These are phyloP conservation scores for Iodosphaeria phyllophila DNA, from an alignment of 2,329 filamentous ascomycete species.

Conservation along the genomic window DNA sequence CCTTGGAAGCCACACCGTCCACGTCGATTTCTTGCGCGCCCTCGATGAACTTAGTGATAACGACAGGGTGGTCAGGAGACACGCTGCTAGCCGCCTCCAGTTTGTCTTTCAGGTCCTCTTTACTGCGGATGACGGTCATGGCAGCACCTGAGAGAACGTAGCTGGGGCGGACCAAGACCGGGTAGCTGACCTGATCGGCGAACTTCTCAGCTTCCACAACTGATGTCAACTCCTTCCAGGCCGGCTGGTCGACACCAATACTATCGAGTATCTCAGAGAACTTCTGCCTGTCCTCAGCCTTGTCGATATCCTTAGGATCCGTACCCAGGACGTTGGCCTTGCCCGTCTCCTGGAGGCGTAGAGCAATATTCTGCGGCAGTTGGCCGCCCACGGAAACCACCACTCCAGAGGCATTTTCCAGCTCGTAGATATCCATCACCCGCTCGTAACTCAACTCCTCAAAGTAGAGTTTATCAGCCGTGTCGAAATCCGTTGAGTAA, in stretches of 20 bases:
- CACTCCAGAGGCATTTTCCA: slow-evolving; percentile 69
- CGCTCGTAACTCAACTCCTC: slow-evolving; percentile 93
- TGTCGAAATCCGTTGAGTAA: slow-evolving; percentile 67
- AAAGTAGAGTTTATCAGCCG: slow-evolving; percentile 84
- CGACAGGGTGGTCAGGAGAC: slow-evolving; percentile 90
- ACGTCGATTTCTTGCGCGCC: slow-evolving; percentile 93
- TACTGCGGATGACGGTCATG: slow-evolving; percentile 88
- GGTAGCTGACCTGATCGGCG: slow-evolving; percentile 71
- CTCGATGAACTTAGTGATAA: slow-evolving; percentile 97
- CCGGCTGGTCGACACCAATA: slow-evolving; percentile 90
- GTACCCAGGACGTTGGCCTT: slow-evolving; percentile 85
- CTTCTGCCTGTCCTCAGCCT: slow-evolving; percentile 94
- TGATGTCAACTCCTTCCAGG: slow-evolving; percentile 93
- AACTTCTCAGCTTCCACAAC: slow-evolving; percentile 77
- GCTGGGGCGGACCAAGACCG: slow-evolving; percentile 81
- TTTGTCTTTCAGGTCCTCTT: slow-evolving; percentile 86
- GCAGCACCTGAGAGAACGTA: slow-evolving; percentile 96
- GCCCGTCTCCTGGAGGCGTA: slow-evolving; percentile 80
- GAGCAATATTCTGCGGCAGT: slow-evolving; percentile 91
- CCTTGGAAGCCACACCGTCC: slow-evolving; percentile 74
- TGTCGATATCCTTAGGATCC: slow-evolving; percentile 86
- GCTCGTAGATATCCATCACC: slow-evolving; percentile 97
- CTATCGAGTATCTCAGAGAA: slow-evolving; percentile 95
- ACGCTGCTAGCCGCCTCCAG: slow-evolving; percentile 77
- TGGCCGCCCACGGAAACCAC: slow-evolving; percentile 94